phyloP scores from a whole-genome alignment of 257 asterid genomes.

The Solanum medicagineum region DNA sequence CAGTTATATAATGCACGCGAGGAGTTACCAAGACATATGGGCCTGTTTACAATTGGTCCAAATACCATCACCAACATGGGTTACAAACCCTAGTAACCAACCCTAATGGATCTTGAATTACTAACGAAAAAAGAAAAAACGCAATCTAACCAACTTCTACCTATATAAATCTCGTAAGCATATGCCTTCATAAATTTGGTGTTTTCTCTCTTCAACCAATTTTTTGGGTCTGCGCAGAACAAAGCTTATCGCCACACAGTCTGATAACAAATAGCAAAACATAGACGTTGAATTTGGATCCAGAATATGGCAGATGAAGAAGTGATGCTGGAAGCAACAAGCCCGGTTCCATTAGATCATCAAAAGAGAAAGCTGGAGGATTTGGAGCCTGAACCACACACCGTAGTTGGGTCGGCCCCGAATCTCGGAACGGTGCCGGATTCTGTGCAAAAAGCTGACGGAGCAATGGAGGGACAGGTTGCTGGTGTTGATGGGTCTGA shows the following conservation, averaged over 20 bases:
- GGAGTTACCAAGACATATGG: neutral
- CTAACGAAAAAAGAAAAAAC: neutral
- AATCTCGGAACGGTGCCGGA: slow-evolving; percentile 8
- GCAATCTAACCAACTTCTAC: neutral
- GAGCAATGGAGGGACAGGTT: slow-evolving; percentile 25
- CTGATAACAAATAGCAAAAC: neutral
- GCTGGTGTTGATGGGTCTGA: slow-evolving; percentile 45
- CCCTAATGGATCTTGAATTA: neutral
- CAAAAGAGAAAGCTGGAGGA: slow-evolving; percentile 84
- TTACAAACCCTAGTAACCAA: neutral
- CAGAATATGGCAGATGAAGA: slow-evolving; percentile 39
- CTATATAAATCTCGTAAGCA: neutral
- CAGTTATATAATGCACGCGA: too few species aligned
- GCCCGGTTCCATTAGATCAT: slow-evolving; percentile 28
- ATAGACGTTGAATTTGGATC: neutral
- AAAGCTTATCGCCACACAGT: neutral
- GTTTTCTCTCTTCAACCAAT: neutral
- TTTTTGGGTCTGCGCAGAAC: neutral
- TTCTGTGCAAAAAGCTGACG: slow-evolving; percentile 13
- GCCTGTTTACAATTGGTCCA: neutral
- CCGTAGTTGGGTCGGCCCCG: slow-evolving; percentile 11
- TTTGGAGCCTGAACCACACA: slow-evolving; percentile 42
- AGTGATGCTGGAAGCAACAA: slow-evolving; percentile 21
- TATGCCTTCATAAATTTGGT: neutral
- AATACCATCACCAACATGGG: neutral